A percentile compares a stretch with the other conserved stretches of the same genome.
phyloP scores from a whole-genome alignment of 805 yeast genomes.

The Wickerhamomyces mucosus region DNA sequence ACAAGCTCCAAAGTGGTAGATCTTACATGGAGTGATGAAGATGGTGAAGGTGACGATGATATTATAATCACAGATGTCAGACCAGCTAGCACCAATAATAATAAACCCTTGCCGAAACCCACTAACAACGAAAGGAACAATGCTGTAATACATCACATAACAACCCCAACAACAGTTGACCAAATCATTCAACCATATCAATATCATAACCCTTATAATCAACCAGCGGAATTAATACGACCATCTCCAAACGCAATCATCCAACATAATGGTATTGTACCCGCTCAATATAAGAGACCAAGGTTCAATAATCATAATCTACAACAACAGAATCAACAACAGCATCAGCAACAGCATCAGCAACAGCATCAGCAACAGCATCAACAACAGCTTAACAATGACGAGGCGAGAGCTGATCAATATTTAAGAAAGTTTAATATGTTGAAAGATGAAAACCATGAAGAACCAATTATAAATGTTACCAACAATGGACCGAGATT shows the following conservation, averaged over 20 bases:
- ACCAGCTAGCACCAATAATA: conserved; percentile 1
- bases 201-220: too few species aligned
- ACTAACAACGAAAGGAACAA: too few species aligned
- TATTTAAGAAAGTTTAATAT: too few species aligned
- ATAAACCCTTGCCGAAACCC: neutral
- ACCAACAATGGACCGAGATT: too few species aligned
- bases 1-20: too few species aligned
- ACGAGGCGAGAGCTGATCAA: too few species aligned
- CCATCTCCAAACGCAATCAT: neutral
- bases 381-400: conserved; percentile 1
- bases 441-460: too few species aligned
- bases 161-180: too few species aligned
- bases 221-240: neutral
- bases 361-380: neutral
- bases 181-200: too few species aligned
- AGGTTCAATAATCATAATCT: neutral
- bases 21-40: conserved; percentile 8
- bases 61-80: conserved; percentile 14
- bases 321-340: conserved; percentile 1
- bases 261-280: conserved; percentile 1
- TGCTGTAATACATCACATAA: too few species aligned
- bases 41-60: conserved; percentile 14
- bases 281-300: neutral
- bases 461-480: too few species aligned
- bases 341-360: neutral